Evolutionary conservation across 2,329 filamentous ascomycete genomes (phyloP).

Genomic region (Onygenales sp.): DNA sequence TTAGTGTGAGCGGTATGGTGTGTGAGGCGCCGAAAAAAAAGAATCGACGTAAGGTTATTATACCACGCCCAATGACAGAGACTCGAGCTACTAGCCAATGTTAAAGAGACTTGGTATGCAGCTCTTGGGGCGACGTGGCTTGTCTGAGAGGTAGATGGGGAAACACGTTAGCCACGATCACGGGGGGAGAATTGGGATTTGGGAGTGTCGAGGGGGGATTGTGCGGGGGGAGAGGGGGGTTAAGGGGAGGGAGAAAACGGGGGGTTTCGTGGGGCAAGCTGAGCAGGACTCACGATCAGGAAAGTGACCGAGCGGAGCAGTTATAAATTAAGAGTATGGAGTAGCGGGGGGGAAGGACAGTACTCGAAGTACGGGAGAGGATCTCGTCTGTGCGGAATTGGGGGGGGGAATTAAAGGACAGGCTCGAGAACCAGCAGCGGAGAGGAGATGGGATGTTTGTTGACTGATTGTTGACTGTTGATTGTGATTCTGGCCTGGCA

Average conservation of each 20-base stretch:
- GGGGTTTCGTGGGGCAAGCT: too few relatives aligned
- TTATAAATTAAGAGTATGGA: background rate
- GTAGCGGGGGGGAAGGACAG: background rate
- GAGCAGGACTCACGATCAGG: background rate
- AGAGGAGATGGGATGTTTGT: background rate
- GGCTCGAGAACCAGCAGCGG: slow-evolving; percentile 2
- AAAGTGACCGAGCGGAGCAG: background rate
- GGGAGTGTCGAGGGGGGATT: background rate
- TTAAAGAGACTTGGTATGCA: background rate
- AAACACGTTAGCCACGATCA: background rate
- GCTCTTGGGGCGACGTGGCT: slow-evolving; percentile 2
- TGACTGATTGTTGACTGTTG: background rate
- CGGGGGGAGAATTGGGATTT: background rate
- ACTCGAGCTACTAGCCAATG: slow-evolving; percentile 1
- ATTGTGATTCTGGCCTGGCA: background rate
- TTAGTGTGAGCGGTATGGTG: background rate
- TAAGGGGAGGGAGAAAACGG: background rate
- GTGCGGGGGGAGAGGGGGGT: background rate
- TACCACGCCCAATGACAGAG: slow-evolving; percentile 1
- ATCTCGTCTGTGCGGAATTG: background rate
- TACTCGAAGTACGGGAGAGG: background rate
- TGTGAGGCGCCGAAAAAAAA: background rate
- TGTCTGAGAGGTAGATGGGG: background rate
- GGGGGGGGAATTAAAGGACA: background rate
- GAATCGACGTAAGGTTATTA: slow-evolving; percentile 1